These are phyloP conservation scores for Golubevia pallescens DNA, from an alignment of 1,284 basidiomycete species.

Conservation along the genomic window DNA sequence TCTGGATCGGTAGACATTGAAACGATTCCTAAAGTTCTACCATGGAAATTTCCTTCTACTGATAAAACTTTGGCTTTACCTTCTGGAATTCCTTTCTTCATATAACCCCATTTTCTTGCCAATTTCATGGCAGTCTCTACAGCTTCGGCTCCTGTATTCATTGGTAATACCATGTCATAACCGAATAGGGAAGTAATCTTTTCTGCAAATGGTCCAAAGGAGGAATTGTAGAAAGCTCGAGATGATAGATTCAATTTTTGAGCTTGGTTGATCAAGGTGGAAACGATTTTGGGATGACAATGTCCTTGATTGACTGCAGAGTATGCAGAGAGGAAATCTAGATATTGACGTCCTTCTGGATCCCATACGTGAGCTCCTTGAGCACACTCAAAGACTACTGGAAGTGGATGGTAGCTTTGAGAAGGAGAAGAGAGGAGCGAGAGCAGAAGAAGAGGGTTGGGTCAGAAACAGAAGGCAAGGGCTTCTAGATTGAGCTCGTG, in stretches of 20 bases:
- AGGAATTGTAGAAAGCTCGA: constrained; percentile 92
- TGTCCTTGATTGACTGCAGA: constrained; percentile 85
- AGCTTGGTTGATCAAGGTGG: constrained; percentile 82
- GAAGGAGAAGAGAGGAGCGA: too few relatives aligned
- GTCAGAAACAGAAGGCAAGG: too few relatives aligned
- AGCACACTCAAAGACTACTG: constrained; percentile 89
- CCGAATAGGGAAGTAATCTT: constrained; percentile 72
- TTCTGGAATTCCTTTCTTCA: constrained; percentile 78
- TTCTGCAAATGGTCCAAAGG: constrained; percentile 87
- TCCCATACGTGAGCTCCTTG: constrained; percentile 94
- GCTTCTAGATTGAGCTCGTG: too few relatives aligned
- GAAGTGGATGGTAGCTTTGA: constrained; percentile 91
- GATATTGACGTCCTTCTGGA: constrained; percentile 75
- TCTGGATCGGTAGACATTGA: constrained; percentile 91
- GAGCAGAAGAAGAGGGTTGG: too few relatives aligned
- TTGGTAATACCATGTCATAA: constrained; percentile 85
- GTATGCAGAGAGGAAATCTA: constrained; percentile 90
- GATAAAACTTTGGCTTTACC: constrained; percentile 87
- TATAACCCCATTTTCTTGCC: constrained; percentile 64
- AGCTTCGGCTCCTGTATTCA: constrained; percentile 99
- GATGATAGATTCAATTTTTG: constrained; percentile 90
- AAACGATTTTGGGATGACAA: constrained; percentile 89
- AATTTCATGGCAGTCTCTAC: constrained; percentile 81
- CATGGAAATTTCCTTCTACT: constrained; percentile 93
- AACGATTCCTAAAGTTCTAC: constrained; percentile 87